phyloP scores from a whole-genome alignment of 495 filamentous ascomycete genomes.

The Amniculicola lignicola region DNA sequence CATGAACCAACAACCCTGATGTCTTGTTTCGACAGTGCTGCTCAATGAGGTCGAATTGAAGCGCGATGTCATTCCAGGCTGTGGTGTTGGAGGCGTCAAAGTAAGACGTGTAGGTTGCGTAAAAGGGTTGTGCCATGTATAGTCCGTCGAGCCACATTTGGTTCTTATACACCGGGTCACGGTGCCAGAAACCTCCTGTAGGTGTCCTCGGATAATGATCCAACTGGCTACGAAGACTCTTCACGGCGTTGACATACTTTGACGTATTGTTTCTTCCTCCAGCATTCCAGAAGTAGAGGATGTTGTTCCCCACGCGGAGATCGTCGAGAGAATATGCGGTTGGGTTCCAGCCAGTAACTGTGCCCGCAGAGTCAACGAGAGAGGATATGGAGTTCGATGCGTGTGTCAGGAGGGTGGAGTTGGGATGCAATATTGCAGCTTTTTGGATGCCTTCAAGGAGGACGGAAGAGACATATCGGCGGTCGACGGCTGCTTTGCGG shows the following conservation, averaged over 20 bases:
- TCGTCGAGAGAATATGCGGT: constrained; percentile 51
- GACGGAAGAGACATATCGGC: constrained; percentile 20
- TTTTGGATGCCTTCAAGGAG: constrained; percentile 25
- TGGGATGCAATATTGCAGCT: constrained; percentile 14
- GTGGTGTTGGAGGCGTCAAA: constrained; percentile 25
- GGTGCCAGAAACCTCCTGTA: constrained; percentile 31
- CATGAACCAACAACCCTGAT: constrained; percentile 53
- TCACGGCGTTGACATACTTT: constrained; percentile 19
- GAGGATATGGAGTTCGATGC: constrained; percentile 39
- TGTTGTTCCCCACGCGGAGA: constrained; percentile 49
- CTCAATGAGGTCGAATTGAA: constrained; percentile 54
- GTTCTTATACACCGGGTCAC: constrained; percentile 22
- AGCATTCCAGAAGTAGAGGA: constrained; percentile 45
- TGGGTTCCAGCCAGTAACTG: constrained; percentile 42
- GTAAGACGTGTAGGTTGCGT: constrained; percentile 25
- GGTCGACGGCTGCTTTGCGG: constrained; percentile 4
- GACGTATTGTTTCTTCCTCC: background rate
- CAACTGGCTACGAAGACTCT: constrained; percentile 11
- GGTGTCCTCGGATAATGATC: constrained; percentile 22
- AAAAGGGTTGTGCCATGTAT: constrained; percentile 31
- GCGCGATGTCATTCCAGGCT: constrained; percentile 47
- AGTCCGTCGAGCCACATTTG: constrained; percentile 34
- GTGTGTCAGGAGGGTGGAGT: constrained; percentile 15
- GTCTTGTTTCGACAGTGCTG: constrained; percentile 46
- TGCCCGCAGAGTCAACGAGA: constrained; percentile 42